Conservation (phyloP, 1,139 yeast genomes). For the Lizanozyma gosingica region DNA sequence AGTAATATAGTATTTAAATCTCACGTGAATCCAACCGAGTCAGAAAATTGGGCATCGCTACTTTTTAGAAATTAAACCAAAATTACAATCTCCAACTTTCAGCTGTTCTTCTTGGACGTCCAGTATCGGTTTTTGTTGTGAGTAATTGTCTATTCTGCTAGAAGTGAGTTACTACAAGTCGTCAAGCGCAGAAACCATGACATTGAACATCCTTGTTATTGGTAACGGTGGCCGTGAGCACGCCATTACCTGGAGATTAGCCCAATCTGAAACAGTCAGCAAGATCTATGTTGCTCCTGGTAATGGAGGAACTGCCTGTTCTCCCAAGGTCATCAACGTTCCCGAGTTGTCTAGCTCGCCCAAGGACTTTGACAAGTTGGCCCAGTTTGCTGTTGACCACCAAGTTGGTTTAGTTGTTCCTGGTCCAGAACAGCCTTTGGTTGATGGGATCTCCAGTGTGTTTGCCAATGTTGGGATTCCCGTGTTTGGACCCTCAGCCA, state of each 20-base stretch:
- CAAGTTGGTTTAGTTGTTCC: constrained; percentile 75
- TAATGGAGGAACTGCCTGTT: constrained; percentile 78
- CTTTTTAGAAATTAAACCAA: no score
- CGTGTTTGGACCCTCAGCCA: constrained; percentile 88
- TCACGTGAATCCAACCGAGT: background rate
- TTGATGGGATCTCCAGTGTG: constrained; percentile 74
- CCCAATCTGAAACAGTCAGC: constrained; percentile 65
- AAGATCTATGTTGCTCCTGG: constrained; percentile 92
- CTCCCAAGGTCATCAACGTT: constrained; percentile 58
- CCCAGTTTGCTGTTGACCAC: constrained; percentile 62
- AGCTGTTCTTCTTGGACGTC: no score
- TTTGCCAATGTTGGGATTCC: constrained; percentile 81
- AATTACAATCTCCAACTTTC: no score
- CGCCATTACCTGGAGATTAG: constrained; percentile 87
- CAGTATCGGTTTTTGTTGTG: no score
- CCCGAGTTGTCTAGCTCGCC: constrained; percentile 54
- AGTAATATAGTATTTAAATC: no score
- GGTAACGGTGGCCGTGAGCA: constrained; percentile 99
- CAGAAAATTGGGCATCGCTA: background rate
- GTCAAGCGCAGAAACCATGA: no score
- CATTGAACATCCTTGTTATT: constrained; percentile 65
- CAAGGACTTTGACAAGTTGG: constrained; percentile 51
- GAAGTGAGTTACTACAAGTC: no score
- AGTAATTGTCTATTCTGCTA: no score
- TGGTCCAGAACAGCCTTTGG: constrained; percentile 99